phyloP scores from a whole-genome alignment of 495 filamentous ascomycete species.

The Xylaria longipes region DNA sequence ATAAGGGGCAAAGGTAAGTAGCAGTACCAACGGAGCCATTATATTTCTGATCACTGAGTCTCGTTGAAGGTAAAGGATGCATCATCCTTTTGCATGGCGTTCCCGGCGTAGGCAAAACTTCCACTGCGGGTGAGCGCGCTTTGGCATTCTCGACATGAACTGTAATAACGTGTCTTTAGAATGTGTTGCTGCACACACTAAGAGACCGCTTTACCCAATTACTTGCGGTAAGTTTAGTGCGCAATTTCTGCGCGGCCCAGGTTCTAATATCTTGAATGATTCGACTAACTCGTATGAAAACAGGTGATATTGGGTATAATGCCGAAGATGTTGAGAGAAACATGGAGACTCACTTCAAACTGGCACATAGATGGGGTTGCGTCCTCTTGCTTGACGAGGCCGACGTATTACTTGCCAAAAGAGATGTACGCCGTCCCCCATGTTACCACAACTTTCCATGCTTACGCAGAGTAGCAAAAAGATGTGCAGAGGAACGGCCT shows the following conservation, averaged over 20 bases:
- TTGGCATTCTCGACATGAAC: background rate
- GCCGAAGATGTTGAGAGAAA: background rate
- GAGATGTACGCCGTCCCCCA: background rate
- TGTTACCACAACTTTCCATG: background rate
- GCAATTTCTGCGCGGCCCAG: background rate
- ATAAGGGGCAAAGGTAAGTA: background rate
- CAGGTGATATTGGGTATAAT: conserved; percentile 1
- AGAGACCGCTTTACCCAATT: background rate
- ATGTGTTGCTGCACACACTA: background rate
- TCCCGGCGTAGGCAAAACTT: background rate
- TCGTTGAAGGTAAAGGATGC: background rate
- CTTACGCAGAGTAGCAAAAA: background rate
- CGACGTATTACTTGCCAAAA: background rate
- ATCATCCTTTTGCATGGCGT: background rate
- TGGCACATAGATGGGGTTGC: conserved; percentile 2
- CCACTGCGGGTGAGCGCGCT: background rate
- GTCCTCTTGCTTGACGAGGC: background rate
- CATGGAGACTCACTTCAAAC: conserved; percentile 6
- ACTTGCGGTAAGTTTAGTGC: background rate
- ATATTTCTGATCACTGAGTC: background rate
- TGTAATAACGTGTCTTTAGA: background rate
- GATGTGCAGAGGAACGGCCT: background rate
- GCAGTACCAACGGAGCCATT: background rate
- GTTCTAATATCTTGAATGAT: background rate
- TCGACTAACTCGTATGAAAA: background rate